Percentiles rank a stretch among this genome's conserved stretches.
Conservation (phyloP, 1,284 basidiomycete genomes). For the Coniferiporia sulphurascens region DNA sequence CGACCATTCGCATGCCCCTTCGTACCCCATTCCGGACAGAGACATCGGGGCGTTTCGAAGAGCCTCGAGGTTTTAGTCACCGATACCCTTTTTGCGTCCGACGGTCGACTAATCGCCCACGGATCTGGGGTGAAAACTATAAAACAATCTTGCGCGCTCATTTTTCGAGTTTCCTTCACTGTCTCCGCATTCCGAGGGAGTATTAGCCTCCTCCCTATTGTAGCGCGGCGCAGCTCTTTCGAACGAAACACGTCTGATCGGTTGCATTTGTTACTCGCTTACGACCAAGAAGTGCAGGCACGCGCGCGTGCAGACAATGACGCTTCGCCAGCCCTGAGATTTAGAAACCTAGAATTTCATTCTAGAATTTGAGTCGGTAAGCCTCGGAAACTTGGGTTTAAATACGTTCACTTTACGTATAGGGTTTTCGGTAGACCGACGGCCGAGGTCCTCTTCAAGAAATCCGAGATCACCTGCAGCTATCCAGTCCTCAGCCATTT, state of each 20-base stretch:
- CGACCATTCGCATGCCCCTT: too few relatives aligned
- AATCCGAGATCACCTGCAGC: neutral
- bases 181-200: neutral
- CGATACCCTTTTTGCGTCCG: neutral
- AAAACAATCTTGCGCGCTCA: neutral
- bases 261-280: neutral
- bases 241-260: neutral
- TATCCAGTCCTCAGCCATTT: neutral
- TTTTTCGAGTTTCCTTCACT: neutral
- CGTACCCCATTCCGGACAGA: too few relatives aligned
- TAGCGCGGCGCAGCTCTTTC: neutral
- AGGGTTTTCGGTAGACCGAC: neutral
- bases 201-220: neutral
- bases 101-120: neutral
- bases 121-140: neutral
- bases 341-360: too few relatives aligned
- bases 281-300: neutral
- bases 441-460: neutral
- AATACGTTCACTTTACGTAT: too few relatives aligned
- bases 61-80: neutral
- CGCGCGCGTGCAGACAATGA: neutral
- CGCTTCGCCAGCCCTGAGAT: neutral
- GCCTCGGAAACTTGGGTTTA: too few relatives aligned
- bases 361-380: too few relatives aligned
- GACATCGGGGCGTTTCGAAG: too few relatives aligned